Evolutionary conservation across 768 basidiomycete species (phyloP), one percentile per base, ranked within the genome.

Genomic region (Calocybe indica): DNA sequence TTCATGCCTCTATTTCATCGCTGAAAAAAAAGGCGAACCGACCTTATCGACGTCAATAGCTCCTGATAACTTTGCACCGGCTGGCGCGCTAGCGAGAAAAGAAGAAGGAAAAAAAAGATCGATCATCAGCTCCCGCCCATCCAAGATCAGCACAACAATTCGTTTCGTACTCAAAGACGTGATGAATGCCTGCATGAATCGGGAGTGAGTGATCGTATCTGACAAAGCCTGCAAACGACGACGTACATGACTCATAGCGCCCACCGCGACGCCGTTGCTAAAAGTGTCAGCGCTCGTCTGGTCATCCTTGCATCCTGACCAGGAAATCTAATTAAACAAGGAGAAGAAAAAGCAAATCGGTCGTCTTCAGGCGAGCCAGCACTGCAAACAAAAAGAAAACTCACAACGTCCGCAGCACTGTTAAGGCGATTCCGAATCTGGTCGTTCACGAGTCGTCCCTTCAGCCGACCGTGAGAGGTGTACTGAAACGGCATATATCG

Each of bases 201-300:
- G 5, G 7, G 5, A 33, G 30, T 8, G 9, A 33, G 11, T 6
- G 30, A n/a, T 34, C 30, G 33, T 6, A 45, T 31, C 5, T 14
- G 46, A 40, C 9, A 31, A 12, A 11, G 33, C 12, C n/a, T 45
- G 47, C 30, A 14, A 12, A 34, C 14, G 48, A 38, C n/a, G 6
- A 67, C 84, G 42, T 58, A 87, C 86, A 64, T 84, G 74, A 62
- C 85, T 87, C 83, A 89, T 89, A 3, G 87, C 88, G 2, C 88
- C 88, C 6, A 85, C 81, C 0, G 86, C 82, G 4, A 77, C 68
- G 14, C 83, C 83, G 15, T 70, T 72, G 28, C 75, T 68, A 43
- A 78, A 76, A 1, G 85, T 85, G 58, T 88, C 87, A 0, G 83
- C 82, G 57, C 85, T 88, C 0, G 78, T 87, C 62, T 87, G 78